Evolutionary conservation across 1,284 basidiomycete genomes (phyloP), one percentile per base, ranked within the genome.

Genomic region (Sporisorium exsertum): DNA sequence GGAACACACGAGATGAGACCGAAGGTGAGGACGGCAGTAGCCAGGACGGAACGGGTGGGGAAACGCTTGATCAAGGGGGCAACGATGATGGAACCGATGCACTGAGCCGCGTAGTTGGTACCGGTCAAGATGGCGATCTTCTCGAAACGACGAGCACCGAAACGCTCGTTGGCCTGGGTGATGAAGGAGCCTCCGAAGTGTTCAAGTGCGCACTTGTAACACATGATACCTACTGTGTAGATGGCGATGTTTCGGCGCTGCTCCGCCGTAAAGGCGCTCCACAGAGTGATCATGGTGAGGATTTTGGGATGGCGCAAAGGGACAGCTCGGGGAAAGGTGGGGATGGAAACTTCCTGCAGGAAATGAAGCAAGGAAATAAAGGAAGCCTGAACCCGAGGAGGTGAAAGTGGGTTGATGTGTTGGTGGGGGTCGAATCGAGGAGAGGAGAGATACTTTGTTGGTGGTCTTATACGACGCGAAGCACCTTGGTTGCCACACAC

Each of bases 21-120:
- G 64, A 87, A 87, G 42, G 72, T 68, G 33, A 86, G 49, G 29
- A 86, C 80, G 45, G 85, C 86, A 24, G 29, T 58, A 9, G 84
- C 69, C 16, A 87, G 82, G 37, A 87, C 86, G 29, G 81, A 73
- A 26, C 86, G 72, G 18, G 86, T 87, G 8, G 84, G 84, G 72
- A 82, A 82, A 33, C 77, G 78, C 72, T 85, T 85, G 77, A 87
- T 80, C 40, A 86, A 77, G n/a, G 84, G 84, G 26, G 84, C 80
- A 37, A 84, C 76, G 16, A 82, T 69, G 58, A 85, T 84, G 20
- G 81, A 78, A 47, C 83, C 82, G 22, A 84, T 58, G 43, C 79
- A 82, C 57, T 84, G 83, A 32, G 82, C 82, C 22, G 83, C 82
- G 50, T 82, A 81, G 69, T 85, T 85, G 55, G 82, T 64, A 47